Evolutionary conservation across 129 eudicot species (phyloP).

Genomic region (Lonicera japonica): DNA sequence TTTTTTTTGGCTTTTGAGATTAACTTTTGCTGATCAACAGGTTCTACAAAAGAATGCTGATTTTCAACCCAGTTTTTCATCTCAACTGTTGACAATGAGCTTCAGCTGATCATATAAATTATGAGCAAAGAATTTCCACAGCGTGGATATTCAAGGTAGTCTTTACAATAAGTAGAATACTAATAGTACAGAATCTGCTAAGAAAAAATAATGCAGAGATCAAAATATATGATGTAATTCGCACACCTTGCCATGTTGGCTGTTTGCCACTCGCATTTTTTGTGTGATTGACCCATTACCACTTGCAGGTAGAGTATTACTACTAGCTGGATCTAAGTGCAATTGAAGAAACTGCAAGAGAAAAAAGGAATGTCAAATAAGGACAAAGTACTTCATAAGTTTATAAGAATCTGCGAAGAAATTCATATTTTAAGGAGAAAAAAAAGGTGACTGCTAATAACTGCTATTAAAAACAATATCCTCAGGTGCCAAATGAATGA

Average conservation of each 20-base stretch:
- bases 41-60: neutral
- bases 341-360: slow-evolving; percentile 81
- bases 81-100: neutral
- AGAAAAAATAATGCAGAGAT: neutral
- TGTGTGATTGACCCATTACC: slow-evolving; percentile 70
- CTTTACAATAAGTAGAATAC: neutral
- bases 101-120: neutral
- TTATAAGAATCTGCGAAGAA: neutral
- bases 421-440: neutral
- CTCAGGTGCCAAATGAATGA: neutral
- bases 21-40: neutral
- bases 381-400: neutral
- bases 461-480: neutral
- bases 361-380: slow-evolving; percentile 8
- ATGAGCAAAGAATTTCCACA: no score
- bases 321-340: slow-evolving; percentile 92
- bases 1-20: neutral
- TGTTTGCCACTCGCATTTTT: slow-evolving; percentile 68
- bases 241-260: slow-evolving; percentile 94
- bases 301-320: slow-evolving; percentile 68
- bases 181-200: neutral
- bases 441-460: neutral
- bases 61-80: neutral
- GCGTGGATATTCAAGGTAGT: neutral
- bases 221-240: neutral